Percentiles rank a stretch among this genome's conserved stretches.
These are phyloP conservation scores for Schrenkiella parvula DNA, from an alignment of 345 rosid species.

Conservation along the genomic window DNA sequence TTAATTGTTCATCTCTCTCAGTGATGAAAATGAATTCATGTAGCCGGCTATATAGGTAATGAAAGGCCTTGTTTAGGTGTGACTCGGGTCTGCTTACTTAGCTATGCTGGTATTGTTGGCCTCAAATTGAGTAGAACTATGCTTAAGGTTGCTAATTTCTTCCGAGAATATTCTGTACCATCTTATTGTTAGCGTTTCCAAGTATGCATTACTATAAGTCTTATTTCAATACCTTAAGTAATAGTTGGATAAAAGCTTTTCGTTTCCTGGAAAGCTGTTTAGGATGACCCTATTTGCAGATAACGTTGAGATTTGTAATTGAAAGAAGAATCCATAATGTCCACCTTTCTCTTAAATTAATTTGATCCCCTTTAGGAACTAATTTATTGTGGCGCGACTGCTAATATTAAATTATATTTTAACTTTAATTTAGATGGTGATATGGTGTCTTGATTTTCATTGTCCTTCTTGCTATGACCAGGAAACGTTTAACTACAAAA, in stretches of 20 bases:
- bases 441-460: background rate
- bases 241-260: background rate
- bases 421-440: slow-evolving; percentile 1
- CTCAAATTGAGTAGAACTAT: slow-evolving; percentile 7
- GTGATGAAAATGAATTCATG: background rate
- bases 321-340: background rate
- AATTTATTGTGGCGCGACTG: background rate
- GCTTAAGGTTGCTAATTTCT: slow-evolving; percentile 2
- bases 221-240: background rate
- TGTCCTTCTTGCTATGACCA: slow-evolving; percentile 34
- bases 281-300: background rate
- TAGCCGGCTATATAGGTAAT: background rate
- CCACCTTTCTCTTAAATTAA: background rate
- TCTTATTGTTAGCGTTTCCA: background rate
- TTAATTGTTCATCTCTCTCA: background rate
- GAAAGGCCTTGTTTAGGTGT: slow-evolving; percentile 12
- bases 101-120: slow-evolving; percentile 4
- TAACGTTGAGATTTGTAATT: background rate
- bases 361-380: background rate
- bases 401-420: background rate
- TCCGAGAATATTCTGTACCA: background rate
- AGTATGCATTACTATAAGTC: background rate
- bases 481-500: slow-evolving; percentile 96
- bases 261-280: background rate
- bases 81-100: slow-evolving; percentile 4